phyloP scores from a whole-genome alignment of 352 stramenopile genomes.

The Phytophthora constricta region DNA sequence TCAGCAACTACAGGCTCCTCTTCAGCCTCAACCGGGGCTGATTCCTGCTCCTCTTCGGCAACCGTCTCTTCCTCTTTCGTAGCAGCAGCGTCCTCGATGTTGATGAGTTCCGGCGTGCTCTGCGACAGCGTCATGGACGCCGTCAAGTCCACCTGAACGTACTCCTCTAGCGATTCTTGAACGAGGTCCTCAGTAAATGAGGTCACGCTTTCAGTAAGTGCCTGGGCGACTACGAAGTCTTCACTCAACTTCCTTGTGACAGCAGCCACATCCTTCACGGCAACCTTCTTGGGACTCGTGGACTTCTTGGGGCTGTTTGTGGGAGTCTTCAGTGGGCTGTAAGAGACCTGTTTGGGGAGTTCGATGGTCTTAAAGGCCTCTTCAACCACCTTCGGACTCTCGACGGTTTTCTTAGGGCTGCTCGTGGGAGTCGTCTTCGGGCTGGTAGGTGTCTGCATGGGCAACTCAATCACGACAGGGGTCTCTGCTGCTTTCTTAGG shows the following conservation, averaged over 20 bases:
- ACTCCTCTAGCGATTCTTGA: constrained; percentile 64
- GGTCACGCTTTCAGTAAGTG: constrained; percentile 42
- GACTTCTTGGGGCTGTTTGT: constrained; percentile 1
- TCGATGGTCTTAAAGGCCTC: constrained; percentile 1
- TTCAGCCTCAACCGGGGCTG: constrained; percentile 4
- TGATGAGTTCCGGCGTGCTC: constrained; percentile 36
- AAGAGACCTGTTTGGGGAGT: constrained; percentile 7
- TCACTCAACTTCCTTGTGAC: constrained; percentile 34
- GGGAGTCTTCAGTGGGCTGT: background rate
- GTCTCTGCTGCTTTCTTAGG: constrained; percentile 32
- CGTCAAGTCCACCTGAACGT: constrained; percentile 73
- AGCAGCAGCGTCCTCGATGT: constrained; percentile 31
- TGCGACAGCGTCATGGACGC: constrained; percentile 44
- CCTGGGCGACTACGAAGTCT: constrained; percentile 39
- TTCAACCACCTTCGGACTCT: constrained; percentile 15
- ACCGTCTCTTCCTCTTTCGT: constrained; percentile 31
- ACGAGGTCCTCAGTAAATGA: constrained; percentile 55
- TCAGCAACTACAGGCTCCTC: constrained; percentile 10
- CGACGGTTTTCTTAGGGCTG: constrained; percentile 17
- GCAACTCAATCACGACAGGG: constrained; percentile 12
- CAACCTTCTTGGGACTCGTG: constrained; percentile 22
- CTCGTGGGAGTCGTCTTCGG: constrained; percentile 13
- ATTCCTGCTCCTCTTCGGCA: constrained; percentile 31
- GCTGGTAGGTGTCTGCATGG: constrained; percentile 9
- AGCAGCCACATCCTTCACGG: constrained; percentile 22